Evolutionary conservation across 371 early-diverging fungal species (phyloP).

Genomic region (Syncephalis fuscata): DNA sequence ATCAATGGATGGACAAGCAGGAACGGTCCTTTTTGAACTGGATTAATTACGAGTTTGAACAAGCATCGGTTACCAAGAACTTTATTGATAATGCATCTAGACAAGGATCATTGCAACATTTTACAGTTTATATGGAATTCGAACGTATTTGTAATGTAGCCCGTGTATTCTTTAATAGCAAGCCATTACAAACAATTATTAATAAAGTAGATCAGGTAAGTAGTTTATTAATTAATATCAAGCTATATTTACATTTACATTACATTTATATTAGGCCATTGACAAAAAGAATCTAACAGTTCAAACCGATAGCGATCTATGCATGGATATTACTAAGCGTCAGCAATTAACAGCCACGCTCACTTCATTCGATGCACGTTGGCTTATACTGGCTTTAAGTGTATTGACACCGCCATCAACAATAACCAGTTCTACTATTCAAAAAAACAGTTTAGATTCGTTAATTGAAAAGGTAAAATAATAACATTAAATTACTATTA

Average conservation of each 20-base stretch:
- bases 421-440: too few relatives aligned
- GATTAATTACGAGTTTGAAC: slow-evolving; percentile 16
- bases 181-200: slow-evolving; percentile 11
- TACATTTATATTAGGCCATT: slow-evolving; percentile 3
- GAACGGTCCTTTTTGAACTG: slow-evolving; percentile 16
- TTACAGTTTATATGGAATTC: slow-evolving; percentile 9
- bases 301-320: slow-evolving; percentile 10
- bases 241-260: too few relatives aligned
- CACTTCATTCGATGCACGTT: slow-evolving; percentile 15
- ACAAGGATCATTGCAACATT: slow-evolving; percentile 14
- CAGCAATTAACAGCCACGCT: slow-evolving; percentile 13
- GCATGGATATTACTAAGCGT: slow-evolving; percentile 9
- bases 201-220: slow-evolving; percentile 11
- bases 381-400: slow-evolving; percentile 16
- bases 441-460: too few relatives aligned
- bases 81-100: slow-evolving; percentile 13
- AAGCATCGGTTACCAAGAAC: slow-evolving; percentile 11
- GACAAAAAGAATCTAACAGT: slow-evolving; percentile 10
- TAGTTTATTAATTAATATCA: too few relatives aligned
- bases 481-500: too few relatives aligned
- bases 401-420: slow-evolving; percentile 10
- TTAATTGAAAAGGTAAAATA: too few relatives aligned
- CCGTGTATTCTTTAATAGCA: slow-evolving; percentile 14
- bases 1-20: slow-evolving; percentile 19
- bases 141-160: slow-evolving; percentile 13